These are phyloP conservation scores for Xylariaceae sp. DNA, from an alignment of 2,329 filamentous ascomycete species.

Conservation along the genomic window DNA sequence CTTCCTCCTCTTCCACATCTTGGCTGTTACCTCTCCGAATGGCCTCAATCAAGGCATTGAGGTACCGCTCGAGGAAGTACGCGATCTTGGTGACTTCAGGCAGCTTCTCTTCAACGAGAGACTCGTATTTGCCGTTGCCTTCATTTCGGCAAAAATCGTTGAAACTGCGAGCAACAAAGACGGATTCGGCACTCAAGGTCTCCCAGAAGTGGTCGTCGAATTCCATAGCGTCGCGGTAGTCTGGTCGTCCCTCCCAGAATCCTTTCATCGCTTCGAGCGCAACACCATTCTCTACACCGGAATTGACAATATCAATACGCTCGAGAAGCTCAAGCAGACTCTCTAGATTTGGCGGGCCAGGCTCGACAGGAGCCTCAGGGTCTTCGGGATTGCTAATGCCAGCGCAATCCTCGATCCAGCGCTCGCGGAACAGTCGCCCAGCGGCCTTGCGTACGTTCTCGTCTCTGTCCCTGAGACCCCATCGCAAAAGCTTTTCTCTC, in stretches of 20 bases:
- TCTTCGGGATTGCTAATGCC: conserved; percentile 57
- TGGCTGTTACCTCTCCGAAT: conserved; percentile 52
- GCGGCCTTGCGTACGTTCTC: conserved; percentile 91
- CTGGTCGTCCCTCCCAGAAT: conserved; percentile 90
- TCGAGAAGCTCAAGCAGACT: conserved; percentile 86
- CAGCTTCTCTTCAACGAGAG: conserved; percentile 82
- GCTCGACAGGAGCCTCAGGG: conserved; percentile 49
- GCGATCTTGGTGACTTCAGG: conserved; percentile 90
- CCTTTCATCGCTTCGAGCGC: conserved; percentile 90
- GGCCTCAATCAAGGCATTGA: conserved; percentile 61
- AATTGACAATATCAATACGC: conserved; percentile 87
- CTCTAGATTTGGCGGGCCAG: conserved; percentile 66
- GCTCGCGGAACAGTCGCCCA: conserved; percentile 80
- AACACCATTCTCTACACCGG: conserved; percentile 82
- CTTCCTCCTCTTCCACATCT: conserved; percentile 54
- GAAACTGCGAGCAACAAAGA: conserved; percentile 86
- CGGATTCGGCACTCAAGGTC: conserved; percentile 74
- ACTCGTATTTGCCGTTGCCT: conserved; percentile 67
- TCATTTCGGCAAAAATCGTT: conserved; percentile 84
- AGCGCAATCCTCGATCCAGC: conserved; percentile 97
- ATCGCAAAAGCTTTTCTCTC: conserved; percentile 89
- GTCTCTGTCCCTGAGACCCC: conserved; percentile 90
- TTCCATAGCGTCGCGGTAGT: conserved; percentile 66
- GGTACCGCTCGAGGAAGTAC: conserved; percentile 77
- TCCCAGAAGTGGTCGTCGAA: conserved; percentile 77